Evolutionary conservation across 306 rosid genomes (phyloP), one percentile per base, ranked within the genome.

Genomic region (Rosa lucieae): DNA sequence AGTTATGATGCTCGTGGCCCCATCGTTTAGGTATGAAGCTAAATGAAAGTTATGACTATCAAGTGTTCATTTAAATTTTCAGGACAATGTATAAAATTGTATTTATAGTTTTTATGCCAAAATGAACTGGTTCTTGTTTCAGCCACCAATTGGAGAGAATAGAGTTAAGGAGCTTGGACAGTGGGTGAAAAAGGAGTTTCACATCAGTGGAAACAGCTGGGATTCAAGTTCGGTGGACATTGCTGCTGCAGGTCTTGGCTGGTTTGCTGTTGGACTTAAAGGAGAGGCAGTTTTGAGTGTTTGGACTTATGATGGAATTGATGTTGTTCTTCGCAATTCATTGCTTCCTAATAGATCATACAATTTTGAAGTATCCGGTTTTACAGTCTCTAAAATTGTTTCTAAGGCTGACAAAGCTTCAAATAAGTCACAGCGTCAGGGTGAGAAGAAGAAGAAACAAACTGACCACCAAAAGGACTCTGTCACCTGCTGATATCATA

Each of bases 241-340:
- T 79, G 94, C 97, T 49, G 94, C 86, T 52, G 86, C 96, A 79
- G 99, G 98, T 53, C 90, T 95, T 66, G 99, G 98, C 35, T 95
- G 99, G 98, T 92, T 87, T 90, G 93, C 94, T 74, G 55, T 92
- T 88, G 96, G 99, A 69, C 92, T 95, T 72, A 90, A 89, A 88
- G 99, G 99, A 69, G 93, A 95, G 62, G 98, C 97, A 15, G 78
- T 73, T 14, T 73, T 92, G 47, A 73, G 98, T 44, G 90, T 81
- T 80, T 95, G 98, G 99, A 92, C 92, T 13, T 95, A 95, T 12
- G 96, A 95, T 74, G 98, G 99, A 52, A 80, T 92, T 3, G 91
- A 92, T 26, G 88, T 95, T 80, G 86, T 91, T 70, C 83, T 85
- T 78, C 90, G 97, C 66, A 89, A 85, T 79, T 88, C 97, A 9